phyloP scores from a whole-genome alignment of 1,139 yeast genomes.

The Blastobotrys arbuscula region DNA sequence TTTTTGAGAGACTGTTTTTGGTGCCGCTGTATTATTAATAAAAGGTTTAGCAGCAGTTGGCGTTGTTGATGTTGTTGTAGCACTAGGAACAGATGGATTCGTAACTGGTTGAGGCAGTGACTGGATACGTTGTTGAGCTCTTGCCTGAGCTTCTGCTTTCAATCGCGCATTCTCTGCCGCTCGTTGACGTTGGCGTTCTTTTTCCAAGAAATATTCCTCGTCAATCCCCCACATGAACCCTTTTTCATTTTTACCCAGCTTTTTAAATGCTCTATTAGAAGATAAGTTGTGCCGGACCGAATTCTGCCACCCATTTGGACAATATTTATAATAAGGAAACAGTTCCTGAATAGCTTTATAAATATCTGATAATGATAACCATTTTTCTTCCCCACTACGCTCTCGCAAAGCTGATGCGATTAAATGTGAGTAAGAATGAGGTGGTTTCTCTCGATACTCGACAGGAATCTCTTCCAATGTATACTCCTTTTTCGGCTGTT shows the following conservation, averaged over 20 bases:
- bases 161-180: slow-evolving; percentile 26
- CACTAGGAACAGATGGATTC: neutral
- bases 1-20: neutral
- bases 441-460: slow-evolving; percentile 78
- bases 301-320: slow-evolving; percentile 98
- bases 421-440: slow-evolving; percentile 69
- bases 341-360: slow-evolving; percentile 79
- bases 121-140: slow-evolving; percentile 9
- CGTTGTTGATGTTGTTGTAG: neutral
- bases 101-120: neutral
- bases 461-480: slow-evolving; percentile 68
- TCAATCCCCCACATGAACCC: slow-evolving; percentile 95
- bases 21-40: neutral
- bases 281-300: slow-evolving; percentile 85
- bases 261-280: slow-evolving; percentile 75
- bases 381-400: slow-evolving; percentile 46
- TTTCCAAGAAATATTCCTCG: slow-evolving; percentile 72
- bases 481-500: slow-evolving; percentile 30
- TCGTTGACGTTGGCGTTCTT: slow-evolving; percentile 67
- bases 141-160: slow-evolving; percentile 11
- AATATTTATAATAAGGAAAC: slow-evolving; percentile 86
- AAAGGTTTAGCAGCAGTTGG: neutral
- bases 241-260: slow-evolving; percentile 70
- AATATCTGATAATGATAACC: slow-evolving; percentile 74
- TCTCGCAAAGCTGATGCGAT: slow-evolving; percentile 73